A percentile compares a stretch with the other conserved stretches of the same genome.
Conservation (phyloP, 495 filamentous ascomycete genomes). For the Annulohypoxylon moriforme region DNA sequence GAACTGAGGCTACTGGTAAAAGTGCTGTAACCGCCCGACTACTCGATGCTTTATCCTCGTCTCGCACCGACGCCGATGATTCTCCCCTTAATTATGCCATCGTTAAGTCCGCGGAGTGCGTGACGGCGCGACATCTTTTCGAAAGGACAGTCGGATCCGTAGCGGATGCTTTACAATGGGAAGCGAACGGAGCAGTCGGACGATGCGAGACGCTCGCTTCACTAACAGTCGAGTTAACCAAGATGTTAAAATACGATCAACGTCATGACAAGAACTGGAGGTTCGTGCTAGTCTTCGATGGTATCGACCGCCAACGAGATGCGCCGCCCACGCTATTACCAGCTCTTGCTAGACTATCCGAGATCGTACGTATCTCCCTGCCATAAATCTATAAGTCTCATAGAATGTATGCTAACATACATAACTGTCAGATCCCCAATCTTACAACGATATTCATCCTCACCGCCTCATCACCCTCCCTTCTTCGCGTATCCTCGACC, state of each 20-base stretch:
- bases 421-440: conserved; percentile 75
- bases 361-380: conserved; percentile 67
- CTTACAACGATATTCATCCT: conserved; percentile 83
- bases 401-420: conserved; percentile 28
- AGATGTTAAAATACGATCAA: conserved; percentile 62
- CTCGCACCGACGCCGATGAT: neutral
- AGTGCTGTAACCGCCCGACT: conserved; percentile 73
- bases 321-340: conserved; percentile 81
- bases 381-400: neutral
- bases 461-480: conserved; percentile 74
- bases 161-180: conserved; percentile 62
- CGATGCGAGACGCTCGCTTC: conserved; percentile 82
- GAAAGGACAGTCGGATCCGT: conserved; percentile 70
- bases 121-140: conserved; percentile 88
- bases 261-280: conserved; percentile 48
- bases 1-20: conserved; percentile 94
- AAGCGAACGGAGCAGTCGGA: conserved; percentile 47
- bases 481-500: conserved; percentile 76
- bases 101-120: conserved; percentile 83
- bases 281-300: conserved; percentile 89
- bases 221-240: conserved; percentile 75
- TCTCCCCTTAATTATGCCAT: conserved; percentile 69
- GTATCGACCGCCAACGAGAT: conserved; percentile 89
- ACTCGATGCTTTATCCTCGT: conserved; percentile 52
- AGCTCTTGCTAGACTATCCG: conserved; percentile 81